These are phyloP conservation scores for Colletotrichum sp. DNA, from an alignment of 2,329 filamentous ascomycete genomes.

Conservation along the genomic window DNA sequence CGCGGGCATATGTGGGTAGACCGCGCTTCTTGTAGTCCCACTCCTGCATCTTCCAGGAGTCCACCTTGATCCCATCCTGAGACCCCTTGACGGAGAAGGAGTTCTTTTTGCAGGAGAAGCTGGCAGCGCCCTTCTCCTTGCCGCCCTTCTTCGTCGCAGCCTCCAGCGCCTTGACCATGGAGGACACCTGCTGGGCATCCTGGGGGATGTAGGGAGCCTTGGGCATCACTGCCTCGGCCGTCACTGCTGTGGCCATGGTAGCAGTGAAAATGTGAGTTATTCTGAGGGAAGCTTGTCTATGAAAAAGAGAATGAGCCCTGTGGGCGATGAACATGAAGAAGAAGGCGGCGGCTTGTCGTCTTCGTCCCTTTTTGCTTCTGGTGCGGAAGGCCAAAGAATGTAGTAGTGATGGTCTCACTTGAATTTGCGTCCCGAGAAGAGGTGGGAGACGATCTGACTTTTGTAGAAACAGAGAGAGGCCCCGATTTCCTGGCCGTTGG, in stretches of 20 bases:
- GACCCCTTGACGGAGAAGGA: conserved; percentile 72
- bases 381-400: neutral
- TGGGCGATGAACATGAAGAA: conserved; percentile 4
- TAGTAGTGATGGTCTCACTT: neutral
- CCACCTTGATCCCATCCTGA: conserved; percentile 69
- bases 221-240: conserved; percentile 32
- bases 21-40: conserved; percentile 92
- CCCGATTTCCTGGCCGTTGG: neutral
- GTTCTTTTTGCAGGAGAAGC: conserved; percentile 79
- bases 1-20: conserved; percentile 90
- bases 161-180: conserved; percentile 70
- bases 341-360: neutral
- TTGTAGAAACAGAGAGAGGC: neutral
- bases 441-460: neutral
- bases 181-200: conserved; percentile 69
- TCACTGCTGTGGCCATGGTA: conserved; percentile 3
- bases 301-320: neutral
- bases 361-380: neutral
- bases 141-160: conserved; percentile 57
- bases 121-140: conserved; percentile 54
- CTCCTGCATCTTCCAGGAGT: conserved; percentile 93
- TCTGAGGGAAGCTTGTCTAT: conserved; percentile 1
- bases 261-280: neutral
- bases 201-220: conserved; percentile 70
- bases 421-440: neutral